phyloP scores from a whole-genome alignment of 2,329 filamentous ascomycete genomes.

The Teratosphaeria pseudoeucalypti region DNA sequence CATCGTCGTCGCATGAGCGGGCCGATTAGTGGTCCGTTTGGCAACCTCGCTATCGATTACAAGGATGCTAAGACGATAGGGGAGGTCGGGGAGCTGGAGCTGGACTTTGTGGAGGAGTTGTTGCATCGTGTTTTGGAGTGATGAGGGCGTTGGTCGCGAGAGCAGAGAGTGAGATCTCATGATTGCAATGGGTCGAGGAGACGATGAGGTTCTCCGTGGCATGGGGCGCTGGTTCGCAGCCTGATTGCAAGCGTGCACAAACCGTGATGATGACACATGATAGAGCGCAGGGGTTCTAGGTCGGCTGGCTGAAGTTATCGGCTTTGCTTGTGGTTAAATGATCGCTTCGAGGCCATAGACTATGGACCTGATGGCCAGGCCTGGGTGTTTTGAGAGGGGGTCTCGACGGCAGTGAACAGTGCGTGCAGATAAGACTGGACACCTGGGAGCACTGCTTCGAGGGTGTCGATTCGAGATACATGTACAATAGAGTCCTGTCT shows the following conservation, averaged over 20 bases:
- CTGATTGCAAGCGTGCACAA: neutral
- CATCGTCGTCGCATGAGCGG: constrained; percentile 8
- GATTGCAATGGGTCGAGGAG: neutral
- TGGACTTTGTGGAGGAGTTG: constrained; percentile 14
- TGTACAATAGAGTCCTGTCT: too few relatives aligned
- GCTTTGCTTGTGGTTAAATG: neutral
- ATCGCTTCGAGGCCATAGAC: neutral
- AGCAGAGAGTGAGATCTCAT: neutral
- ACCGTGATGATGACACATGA: neutral
- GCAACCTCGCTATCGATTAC: constrained; percentile 19
- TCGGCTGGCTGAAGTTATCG: neutral
- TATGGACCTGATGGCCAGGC: neutral
- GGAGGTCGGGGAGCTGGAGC: constrained; percentile 18
- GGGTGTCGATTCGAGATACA: too few relatives aligned
- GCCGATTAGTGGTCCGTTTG: constrained; percentile 14
- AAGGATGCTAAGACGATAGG: constrained; percentile 12
- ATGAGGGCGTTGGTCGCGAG: neutral
- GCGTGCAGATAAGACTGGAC: neutral
- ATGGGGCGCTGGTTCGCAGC: neutral
- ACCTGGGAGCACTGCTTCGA: neutral
- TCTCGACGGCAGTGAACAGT: neutral
- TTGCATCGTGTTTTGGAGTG: constrained; percentile 8
- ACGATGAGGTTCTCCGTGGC: neutral
- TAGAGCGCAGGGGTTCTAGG: neutral
- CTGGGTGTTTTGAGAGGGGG: neutral